Percentiles rank a stretch among this genome's conserved stretches.
Evolutionary conservation across 1,284 basidiomycete species (phyloP).

Genomic region (Tilletia walkeri): DNA sequence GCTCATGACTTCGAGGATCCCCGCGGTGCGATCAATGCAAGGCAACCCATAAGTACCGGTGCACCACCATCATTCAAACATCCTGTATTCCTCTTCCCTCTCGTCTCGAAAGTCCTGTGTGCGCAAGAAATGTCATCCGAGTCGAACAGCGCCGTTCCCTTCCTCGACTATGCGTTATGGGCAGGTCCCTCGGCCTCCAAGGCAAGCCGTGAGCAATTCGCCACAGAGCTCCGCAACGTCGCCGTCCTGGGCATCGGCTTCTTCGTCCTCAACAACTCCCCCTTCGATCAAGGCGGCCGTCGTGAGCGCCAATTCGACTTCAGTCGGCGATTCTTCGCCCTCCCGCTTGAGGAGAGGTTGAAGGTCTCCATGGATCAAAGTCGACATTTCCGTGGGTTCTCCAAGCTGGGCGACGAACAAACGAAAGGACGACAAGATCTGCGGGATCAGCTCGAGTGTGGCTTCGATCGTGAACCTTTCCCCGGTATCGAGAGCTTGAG

Average conservation of each 20-base stretch:
- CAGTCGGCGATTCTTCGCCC: slow-evolving; percentile 32
- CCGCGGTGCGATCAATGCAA: too few species aligned
- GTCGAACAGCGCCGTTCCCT: not conserved
- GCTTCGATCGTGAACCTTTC: not conserved
- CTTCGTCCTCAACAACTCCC: slow-evolving; percentile 42
- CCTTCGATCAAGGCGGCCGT: slow-evolving; percentile 21
- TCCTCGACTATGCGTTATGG: slow-evolving; percentile 18
- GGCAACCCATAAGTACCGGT: too few species aligned
- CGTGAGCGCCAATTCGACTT: slow-evolving; percentile 30
- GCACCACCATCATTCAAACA: too few species aligned
- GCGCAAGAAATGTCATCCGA: not conserved
- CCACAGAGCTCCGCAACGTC: slow-evolving; percentile 26
- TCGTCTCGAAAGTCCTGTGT: too few species aligned
- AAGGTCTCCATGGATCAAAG: slow-evolving; percentile 35
- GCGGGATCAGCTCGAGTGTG: slow-evolving; percentile 41
- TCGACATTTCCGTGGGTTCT: slow-evolving; percentile 42
- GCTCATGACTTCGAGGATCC: too few species aligned
- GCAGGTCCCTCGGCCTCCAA: slow-evolving; percentile 4
- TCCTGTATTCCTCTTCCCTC: too few species aligned
- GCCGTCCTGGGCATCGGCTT: slow-evolving; percentile 42
- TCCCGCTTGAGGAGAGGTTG: slow-evolving; percentile 27
- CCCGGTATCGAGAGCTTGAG: not conserved
- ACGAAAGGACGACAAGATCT: slow-evolving; percentile 34
- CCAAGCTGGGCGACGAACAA: slow-evolving; percentile 41
- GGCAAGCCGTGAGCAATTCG: slow-evolving; percentile 23